These are phyloP conservation scores for Candida piceae DNA, from an alignment of 805 yeast genomes.

Conservation along the genomic window DNA sequence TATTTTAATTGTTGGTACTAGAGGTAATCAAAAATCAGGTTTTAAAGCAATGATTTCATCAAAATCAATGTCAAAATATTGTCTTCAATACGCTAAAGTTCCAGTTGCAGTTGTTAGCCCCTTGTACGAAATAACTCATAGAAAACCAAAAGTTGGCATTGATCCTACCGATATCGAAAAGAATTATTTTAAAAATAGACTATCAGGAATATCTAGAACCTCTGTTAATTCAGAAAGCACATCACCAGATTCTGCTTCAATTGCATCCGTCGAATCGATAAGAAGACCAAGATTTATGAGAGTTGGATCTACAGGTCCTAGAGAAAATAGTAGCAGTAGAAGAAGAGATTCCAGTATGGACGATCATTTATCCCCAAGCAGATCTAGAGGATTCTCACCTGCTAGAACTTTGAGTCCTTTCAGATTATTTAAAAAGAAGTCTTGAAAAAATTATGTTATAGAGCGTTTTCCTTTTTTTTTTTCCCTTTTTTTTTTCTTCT, in stretches of 20 bases:
- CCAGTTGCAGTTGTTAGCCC: conserved; percentile 45
- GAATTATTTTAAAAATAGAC: conserved; percentile 1
- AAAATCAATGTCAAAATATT: conserved; percentile 43
- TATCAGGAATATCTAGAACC: neutral
- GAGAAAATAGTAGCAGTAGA: conserved; percentile 2
- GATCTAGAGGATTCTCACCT: conserved; percentile 26
- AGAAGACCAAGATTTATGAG: conserved; percentile 24
- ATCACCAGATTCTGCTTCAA: neutral
- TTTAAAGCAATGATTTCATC: conserved; percentile 35
- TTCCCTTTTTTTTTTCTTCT: no score
- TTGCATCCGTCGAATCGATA: conserved; percentile 2
- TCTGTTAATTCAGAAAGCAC: neutral
- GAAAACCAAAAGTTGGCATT: no score
- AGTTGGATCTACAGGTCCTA: conserved; percentile 8
- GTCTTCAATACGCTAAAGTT: conserved; percentile 40
- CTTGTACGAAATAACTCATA: conserved; percentile 11
- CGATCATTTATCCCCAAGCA: conserved; percentile 15
- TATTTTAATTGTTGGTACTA: conserved; percentile 41
- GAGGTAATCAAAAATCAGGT: conserved; percentile 32
- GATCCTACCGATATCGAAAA: neutral
- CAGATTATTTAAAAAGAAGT: conserved; percentile 18
- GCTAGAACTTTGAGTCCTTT: conserved; percentile 30
- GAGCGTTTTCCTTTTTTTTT: no score
- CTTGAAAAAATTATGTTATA: no score
- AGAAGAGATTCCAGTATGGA: conserved; percentile 15